Conservation (phyloP, 78 protist genomes). For the Dictyostelium firmibasis region DNA sequence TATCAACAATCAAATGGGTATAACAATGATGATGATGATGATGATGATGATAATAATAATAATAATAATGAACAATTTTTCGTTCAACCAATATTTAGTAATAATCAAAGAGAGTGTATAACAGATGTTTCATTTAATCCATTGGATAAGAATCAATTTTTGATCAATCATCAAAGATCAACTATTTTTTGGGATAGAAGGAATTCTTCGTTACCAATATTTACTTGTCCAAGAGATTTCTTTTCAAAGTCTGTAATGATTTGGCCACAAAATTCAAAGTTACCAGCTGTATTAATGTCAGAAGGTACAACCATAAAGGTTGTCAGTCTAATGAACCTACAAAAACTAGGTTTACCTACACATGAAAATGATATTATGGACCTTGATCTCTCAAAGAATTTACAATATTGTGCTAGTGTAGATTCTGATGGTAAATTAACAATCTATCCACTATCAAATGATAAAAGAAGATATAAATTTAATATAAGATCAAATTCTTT, state of each 20-base stretch:
- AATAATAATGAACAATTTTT: not conserved
- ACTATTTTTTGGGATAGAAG: constrained; percentile 26
- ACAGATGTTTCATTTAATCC: not conserved
- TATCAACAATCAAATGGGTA: not conserved
- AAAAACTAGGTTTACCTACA: not conserved
- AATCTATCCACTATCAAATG: not conserved
- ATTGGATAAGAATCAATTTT: constrained; percentile 7
- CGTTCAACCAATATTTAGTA: not conserved
- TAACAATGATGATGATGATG: not conserved
- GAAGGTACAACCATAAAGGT: not conserved
- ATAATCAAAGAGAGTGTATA: not conserved
- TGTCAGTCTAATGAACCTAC: not conserved
- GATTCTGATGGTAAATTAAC: not conserved
- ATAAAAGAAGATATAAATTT: not conserved
- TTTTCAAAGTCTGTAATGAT: not conserved
- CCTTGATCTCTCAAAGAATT: not conserved
- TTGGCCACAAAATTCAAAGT: constrained; percentile 18
- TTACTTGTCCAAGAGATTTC: not conserved
- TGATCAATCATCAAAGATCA: not conserved
- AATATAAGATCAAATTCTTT: not conserved
- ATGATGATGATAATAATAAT: not conserved
- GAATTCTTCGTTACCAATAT: not conserved
- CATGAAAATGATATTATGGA: not conserved
- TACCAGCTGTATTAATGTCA: not conserved
- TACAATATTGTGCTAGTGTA: not conserved